Conservation (phyloP, 345 rosid genomes). For the Sisymbrium irio region DNA sequence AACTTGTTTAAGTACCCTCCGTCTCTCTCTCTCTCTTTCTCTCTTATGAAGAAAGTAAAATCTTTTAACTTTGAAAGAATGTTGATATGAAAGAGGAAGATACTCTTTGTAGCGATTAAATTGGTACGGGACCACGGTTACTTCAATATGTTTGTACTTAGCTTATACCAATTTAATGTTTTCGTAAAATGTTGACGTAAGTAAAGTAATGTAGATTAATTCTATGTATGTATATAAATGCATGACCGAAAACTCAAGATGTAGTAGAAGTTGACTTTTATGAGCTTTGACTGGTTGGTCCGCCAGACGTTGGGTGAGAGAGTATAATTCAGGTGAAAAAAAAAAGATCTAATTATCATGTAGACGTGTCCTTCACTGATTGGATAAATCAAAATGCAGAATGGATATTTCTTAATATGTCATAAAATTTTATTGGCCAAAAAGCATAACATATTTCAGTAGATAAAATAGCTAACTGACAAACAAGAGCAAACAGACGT, state of each 20-base stretch:
- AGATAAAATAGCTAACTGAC: slow-evolving; percentile 26
- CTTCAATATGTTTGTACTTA: background rate
- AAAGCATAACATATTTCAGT: slow-evolving; percentile 25
- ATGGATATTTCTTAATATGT: slow-evolving; percentile 3
- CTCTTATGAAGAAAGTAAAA: background rate
- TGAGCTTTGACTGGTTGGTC: slow-evolving; percentile 82
- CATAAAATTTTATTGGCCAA: background rate
- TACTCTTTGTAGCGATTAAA: background rate
- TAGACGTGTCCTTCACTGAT: background rate
- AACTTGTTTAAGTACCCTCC: background rate
- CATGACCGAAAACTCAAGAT: slow-evolving; percentile 15
- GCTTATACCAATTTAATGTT: background rate
- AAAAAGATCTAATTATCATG: background rate
- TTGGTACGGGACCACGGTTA: slow-evolving; percentile 22
- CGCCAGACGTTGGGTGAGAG: slow-evolving; percentile 57
- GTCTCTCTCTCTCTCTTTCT: background rate
- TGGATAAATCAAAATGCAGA: background rate
- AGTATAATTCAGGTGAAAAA: background rate
- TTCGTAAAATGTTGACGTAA: background rate
- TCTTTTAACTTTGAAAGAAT: slow-evolving; percentile 42
- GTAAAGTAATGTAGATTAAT: background rate
- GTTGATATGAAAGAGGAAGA: slow-evolving; percentile 15
- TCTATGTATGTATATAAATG: slow-evolving; percentile 9
- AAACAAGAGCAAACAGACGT: slow-evolving; percentile 25
- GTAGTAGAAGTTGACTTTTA: slow-evolving; percentile 20